Base-by-base conservation (phyloP, 106 monocot genomes). In the Allium sativum region DNA sequence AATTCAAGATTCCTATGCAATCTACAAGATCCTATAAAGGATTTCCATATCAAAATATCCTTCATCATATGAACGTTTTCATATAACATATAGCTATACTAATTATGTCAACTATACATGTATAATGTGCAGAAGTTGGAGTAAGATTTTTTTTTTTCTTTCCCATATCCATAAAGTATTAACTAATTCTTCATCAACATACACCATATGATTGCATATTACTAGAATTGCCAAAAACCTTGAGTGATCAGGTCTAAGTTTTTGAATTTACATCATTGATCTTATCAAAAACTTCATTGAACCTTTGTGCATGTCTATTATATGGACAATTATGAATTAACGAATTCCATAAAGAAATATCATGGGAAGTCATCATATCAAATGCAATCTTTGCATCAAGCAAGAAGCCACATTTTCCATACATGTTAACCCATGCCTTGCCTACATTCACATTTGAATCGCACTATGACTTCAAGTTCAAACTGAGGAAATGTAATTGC, bases 281-380 rank as follows among this genome's bases (percentile, higher is more conserved):
- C 52, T 75, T 41, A 20, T 70, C 42, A 45, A 86, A 78, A 10
- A 68, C 21, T 45, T 68, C 16, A 4, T 86, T 18, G 10, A 53
- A 76, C 13, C 70, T 45, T 0, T 7, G 22, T 15, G 64, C 77
- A 51, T 58, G 40, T 9, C 90, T 86, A 58, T 77, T 61, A 58
- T 82, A 53, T 40, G 85, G 77, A 48, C 77, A 80, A 2, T 77
- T 77, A 65, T 85, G 82, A 60, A 90, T 86, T 57, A 90, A 21
- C 3, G 82, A 86, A 44, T 90, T 90, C 79, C 85, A 90, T 60
- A 85, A 90, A 53, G 70, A 69, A 12, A 72, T 15, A 75, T 90
- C 85, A 53, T 65, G 86, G 46, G 22, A 22, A 0, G 16, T 61
- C 90, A 86, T 82, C 18, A 17, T 53, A 53, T 79, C 74, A 51